Evolutionary conservation across 331 rosid species (phyloP), one percentile per base, ranked within the genome.

Genomic region (Quercus tomentella): DNA sequence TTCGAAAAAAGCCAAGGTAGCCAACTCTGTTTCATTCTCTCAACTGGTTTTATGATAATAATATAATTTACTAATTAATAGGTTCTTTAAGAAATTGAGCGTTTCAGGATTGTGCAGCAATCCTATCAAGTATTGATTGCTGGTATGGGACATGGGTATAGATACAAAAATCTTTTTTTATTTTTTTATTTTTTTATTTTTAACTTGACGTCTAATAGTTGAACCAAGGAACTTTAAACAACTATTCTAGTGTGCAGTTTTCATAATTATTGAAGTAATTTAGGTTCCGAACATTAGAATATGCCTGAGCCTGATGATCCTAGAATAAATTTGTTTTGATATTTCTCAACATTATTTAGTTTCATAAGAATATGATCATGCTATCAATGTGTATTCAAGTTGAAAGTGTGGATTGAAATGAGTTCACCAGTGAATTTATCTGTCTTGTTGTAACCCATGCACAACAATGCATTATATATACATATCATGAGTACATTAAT

Each of bases 1-100:
- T 57, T 37, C 71, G 31, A 91, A 87, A 88, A 83, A 72, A 80
- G 81, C 54, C 28, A 82, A 89, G 91, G 97, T 91, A 82, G 69
- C 83, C 14, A 37, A 20, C 28, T 67, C 14, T 51, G 7, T 37
- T 70, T 52, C 45, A 41, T 41, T 41, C 45, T 41, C 45, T 77
- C 16, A 1, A 77, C 26, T 63, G n/a, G 31, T 14, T 62, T 56
- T 21, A 22, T 68, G 43, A 62, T 68, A 33, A 45, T 66, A 41
- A 41, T 41, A 41, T 41, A 41, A 8, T 41, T 41, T 41, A 41
- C 12, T 41, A 41, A 41, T 41, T 22, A 14, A 31, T 20, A 1
- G 51, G 25, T 18, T 67, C 37, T 67, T 7, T 33, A 35, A 67
- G 17, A 22, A 22, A 7, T 67, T 67, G n/a, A 67, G 72, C 51